Evolutionary conservation across 1,139 yeast genomes (phyloP).

Genomic region (Nematodospora anomalae): DNA sequence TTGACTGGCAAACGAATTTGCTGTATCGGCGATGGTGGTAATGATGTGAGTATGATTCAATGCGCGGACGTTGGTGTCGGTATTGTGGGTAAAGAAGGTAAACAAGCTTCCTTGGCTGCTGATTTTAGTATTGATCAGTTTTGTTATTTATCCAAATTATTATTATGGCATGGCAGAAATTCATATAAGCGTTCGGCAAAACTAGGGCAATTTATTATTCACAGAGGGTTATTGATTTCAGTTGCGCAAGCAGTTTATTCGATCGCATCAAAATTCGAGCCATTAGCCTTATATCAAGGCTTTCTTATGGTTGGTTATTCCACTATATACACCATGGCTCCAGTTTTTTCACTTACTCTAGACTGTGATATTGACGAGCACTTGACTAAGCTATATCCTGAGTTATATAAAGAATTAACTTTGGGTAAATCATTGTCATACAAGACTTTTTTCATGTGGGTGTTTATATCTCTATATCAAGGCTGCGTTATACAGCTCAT

Average conservation of each 20-base stretch:
- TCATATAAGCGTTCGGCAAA: slow-evolving; percentile 95
- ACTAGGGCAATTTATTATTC: slow-evolving; percentile 92
- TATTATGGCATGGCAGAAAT: slow-evolving; percentile 98
- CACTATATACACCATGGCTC: slow-evolving; percentile 96
- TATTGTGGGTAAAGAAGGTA: slow-evolving; percentile 97
- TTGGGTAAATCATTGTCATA: slow-evolving; percentile 85
- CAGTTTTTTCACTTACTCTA: slow-evolving; percentile 88
- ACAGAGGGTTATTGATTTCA: slow-evolving; percentile 89
- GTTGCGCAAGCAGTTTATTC: slow-evolving; percentile 97
- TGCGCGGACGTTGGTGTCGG: slow-evolving; percentile 99
- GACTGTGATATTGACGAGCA: slow-evolving; percentile 92
- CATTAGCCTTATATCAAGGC: slow-evolving; percentile 91
- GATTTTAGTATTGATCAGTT: slow-evolving; percentile 94
- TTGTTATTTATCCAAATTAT: slow-evolving; percentile 79
- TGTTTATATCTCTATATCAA: slow-evolving; percentile 80
- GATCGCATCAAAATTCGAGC: slow-evolving; percentile 82
- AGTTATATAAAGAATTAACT: slow-evolving; percentile 87
- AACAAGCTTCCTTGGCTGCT: slow-evolving; percentile 95
- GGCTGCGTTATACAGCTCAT: slow-evolving; percentile 80
- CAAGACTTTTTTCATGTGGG: slow-evolving; percentile 90
- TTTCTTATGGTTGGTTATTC: slow-evolving; percentile 99
- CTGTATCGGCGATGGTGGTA: slow-evolving; percentile 99
- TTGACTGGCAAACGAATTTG: slow-evolving; percentile 88
- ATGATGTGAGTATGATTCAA: slow-evolving; percentile 98
- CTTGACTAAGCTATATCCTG: slow-evolving; percentile 89